Percentiles rank a stretch among this genome's conserved stretches.
phyloP scores from a whole-genome alignment of 1,284 basidiomycete genomes.

The Ganoderma sinense region DNA sequence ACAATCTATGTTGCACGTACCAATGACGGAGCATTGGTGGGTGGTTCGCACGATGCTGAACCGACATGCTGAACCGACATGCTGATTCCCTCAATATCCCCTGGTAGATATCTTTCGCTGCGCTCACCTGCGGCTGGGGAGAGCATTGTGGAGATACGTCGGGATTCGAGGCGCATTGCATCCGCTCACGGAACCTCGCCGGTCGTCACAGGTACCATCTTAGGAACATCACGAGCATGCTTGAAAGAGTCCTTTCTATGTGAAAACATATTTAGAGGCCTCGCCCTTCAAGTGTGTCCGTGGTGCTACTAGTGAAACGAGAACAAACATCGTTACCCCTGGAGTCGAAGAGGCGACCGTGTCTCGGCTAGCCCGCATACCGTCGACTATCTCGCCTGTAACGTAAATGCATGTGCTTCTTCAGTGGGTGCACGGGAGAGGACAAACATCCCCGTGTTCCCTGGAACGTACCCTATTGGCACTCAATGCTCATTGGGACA shows the following conservation, averaged over 20 bases:
- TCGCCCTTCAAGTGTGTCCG: neutral
- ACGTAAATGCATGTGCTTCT: neutral
- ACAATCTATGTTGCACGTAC: neutral
- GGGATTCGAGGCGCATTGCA: neutral
- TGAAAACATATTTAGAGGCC: neutral
- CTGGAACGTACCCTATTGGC: neutral
- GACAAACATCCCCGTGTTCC: neutral
- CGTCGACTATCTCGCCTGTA: neutral
- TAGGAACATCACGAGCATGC: neutral
- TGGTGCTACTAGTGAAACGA: neutral
- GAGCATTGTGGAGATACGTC: neutral
- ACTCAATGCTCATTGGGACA: neutral
- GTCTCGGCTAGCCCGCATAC: neutral
- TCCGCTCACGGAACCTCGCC: neutral
- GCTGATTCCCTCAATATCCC: too few relatives aligned
- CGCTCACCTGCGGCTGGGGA: neutral
- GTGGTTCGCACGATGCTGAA: neutral
- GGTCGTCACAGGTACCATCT: slow-evolving; percentile 1
- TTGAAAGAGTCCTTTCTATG: neutral
- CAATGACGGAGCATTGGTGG: neutral
- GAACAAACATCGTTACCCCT: neutral
- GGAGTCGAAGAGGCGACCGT: neutral
- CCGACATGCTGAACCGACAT: neutral
- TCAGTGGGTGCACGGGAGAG: neutral
- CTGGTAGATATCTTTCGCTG: neutral